These are phyloP conservation scores for Colletotrichum noveboracense DNA, from an alignment of 2,329 filamentous ascomycete genomes.

Conservation along the genomic window DNA sequence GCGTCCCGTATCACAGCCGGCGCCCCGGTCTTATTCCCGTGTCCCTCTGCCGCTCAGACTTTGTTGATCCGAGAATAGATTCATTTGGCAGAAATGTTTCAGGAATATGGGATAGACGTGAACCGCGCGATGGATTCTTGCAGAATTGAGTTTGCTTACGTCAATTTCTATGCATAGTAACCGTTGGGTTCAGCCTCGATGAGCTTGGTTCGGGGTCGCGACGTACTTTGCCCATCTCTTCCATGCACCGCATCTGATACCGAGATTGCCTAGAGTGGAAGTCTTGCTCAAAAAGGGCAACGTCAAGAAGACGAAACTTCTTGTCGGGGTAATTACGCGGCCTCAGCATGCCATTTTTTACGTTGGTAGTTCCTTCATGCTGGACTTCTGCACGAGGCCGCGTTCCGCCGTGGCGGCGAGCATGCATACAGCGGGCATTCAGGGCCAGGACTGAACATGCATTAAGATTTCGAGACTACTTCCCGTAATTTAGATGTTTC, in stretches of 20 bases:
- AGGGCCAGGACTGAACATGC: fast-evolving
- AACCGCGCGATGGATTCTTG: not conserved
- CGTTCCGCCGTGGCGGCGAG: not conserved
- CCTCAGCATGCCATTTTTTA: not conserved
- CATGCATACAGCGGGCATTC: not conserved
- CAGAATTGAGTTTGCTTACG: not conserved
- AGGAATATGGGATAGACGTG: not conserved
- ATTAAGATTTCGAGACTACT: not conserved
- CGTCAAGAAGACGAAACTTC: not conserved
- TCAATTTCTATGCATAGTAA: not conserved
- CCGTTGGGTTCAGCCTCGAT: not conserved
- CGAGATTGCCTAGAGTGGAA: not conserved
- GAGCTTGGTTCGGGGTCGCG: not conserved
- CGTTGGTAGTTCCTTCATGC: not conserved
- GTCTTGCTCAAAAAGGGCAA: not conserved
- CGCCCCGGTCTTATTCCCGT: not conserved
- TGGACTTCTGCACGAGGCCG: not conserved
- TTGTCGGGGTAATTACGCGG: not conserved
- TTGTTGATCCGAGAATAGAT: not conserved
- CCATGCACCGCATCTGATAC: not conserved
- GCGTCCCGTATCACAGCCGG: not conserved
- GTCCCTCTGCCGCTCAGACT: not conserved
- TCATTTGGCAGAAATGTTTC: not conserved
- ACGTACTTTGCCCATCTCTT: not conserved
- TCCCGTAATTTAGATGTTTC: too few relatives aligned